Conservation (phyloP, 2,329 filamentous ascomycete genomes). For the Hypocrella siamensis region DNA sequence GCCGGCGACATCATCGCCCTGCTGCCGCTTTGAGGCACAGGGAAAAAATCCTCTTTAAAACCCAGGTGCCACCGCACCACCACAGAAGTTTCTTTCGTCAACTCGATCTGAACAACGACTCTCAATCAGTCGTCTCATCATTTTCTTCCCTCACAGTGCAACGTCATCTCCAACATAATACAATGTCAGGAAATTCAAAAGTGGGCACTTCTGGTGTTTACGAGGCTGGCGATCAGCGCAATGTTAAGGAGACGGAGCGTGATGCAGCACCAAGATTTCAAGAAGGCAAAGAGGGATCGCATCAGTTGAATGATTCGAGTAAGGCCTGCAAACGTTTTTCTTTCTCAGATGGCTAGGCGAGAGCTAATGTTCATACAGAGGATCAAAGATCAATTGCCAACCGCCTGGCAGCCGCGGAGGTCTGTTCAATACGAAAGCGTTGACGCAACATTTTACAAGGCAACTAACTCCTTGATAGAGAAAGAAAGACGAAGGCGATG, state of each 20-base stretch:
- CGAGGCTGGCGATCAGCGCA: conserved; percentile 65
- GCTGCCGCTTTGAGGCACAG: too few relatives aligned
- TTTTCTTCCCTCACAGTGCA: too few relatives aligned
- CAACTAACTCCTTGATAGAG: conserved; percentile 8
- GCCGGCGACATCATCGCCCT: conserved; percentile 1
- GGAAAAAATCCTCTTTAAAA: too few relatives aligned
- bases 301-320: conserved; percentile 59
- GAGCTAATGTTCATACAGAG: conserved; percentile 25
- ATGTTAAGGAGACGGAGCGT: conserved; percentile 34
- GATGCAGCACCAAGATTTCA: conserved; percentile 44
- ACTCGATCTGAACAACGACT: too few relatives aligned
- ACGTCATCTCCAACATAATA: too few relatives aligned
- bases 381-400: conserved; percentile 59
- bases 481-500: conserved; percentile 28
- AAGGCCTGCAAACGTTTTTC: conserved; percentile 13
- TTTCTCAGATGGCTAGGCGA: neutral
- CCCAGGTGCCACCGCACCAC: too few relatives aligned
- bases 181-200: conserved; percentile 34
- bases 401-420: conserved; percentile 48
- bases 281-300: conserved; percentile 56
- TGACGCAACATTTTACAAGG: neutral
- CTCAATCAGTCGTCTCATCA: too few relatives aligned
- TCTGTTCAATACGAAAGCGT: conserved; percentile 15
- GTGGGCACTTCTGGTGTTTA: conserved; percentile 54
- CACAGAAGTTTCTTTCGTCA: too few relatives aligned